Percentiles rank a stretch among this genome's conserved stretches.
Evolutionary conservation across 2,329 filamentous ascomycete genomes (phyloP).

Genomic region (Ambrosiella xylebori): DNA sequence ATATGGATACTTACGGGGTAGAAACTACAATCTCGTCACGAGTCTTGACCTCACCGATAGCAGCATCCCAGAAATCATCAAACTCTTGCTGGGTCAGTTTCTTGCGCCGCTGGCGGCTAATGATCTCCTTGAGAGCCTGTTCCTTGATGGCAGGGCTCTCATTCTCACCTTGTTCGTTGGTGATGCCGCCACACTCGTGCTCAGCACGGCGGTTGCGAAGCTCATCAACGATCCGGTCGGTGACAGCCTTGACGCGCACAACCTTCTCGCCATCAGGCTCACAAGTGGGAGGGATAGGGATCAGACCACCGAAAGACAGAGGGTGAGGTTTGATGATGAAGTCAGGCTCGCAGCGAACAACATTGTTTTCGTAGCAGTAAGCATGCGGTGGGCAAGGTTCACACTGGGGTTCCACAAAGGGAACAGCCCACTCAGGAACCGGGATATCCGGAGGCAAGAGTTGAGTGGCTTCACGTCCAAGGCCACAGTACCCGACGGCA

Average conservation of each 20-base stretch:
- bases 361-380: conserved; percentile 64
- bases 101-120: conserved; percentile 61
- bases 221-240: conserved; percentile 73
- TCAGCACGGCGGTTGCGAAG: conserved; percentile 71
- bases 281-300: conserved; percentile 80
- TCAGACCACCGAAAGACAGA: conserved; percentile 57
- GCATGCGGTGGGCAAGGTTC: conserved; percentile 84
- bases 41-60: conserved; percentile 52
- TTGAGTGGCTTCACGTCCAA: conserved; percentile 45
- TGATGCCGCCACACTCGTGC: conserved; percentile 70
- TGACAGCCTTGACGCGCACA: conserved; percentile 68
- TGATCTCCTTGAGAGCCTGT: conserved; percentile 57
- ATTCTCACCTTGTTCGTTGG: conserved; percentile 41
- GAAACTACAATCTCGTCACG: conserved; percentile 43
- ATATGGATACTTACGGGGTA: conserved; percentile 32
- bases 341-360: conserved; percentile 66
- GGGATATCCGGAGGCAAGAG: conserved; percentile 31
- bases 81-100: conserved; percentile 78
- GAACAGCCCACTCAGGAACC: conserved; percentile 55
- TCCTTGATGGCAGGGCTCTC: conserved; percentile 45
- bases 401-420: conserved; percentile 61
- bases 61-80: conserved; percentile 66
- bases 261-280: conserved; percentile 90
- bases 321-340: conserved; percentile 78
- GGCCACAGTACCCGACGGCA: conserved; percentile 86